Evolutionary conservation across 352 stramenopile species (phyloP).

Genomic region (Globisporangium viniferum): DNA sequence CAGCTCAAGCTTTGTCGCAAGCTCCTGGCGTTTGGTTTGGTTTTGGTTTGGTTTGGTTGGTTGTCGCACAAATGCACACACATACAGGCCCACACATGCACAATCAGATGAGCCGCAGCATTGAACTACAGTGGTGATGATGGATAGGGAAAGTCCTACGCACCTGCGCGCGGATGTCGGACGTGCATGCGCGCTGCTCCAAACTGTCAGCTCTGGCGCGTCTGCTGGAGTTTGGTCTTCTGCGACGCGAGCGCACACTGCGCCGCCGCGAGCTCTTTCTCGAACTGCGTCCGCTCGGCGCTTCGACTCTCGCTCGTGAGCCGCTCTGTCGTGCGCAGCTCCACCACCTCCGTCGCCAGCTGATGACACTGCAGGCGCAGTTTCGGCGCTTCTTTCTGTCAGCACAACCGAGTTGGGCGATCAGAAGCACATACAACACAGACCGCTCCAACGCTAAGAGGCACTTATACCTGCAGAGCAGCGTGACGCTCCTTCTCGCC

Average conservation of each 20-base stretch:
- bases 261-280: constrained; percentile 23
- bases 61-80: not conserved
- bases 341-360: constrained; percentile 22
- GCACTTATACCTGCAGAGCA: constrained; percentile 21
- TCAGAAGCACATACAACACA: not conserved
- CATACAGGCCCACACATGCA: not conserved
- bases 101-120: not conserved
- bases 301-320: constrained; percentile 25
- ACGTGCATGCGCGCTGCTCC: constrained; percentile 6
- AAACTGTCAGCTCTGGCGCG: not conserved
- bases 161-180: constrained; percentile 15
- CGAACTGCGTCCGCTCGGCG: constrained; percentile 25
- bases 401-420: constrained; percentile 5
- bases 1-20: constrained; percentile 14
- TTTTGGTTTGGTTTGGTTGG: not conserved
- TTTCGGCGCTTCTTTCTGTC: constrained; percentile 13
- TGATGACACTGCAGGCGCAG: constrained; percentile 21
- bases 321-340: constrained; percentile 24
- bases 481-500: constrained; percentile 15
- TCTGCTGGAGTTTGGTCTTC: constrained; percentile 10
- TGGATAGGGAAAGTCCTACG: not conserved
- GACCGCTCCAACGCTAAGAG: not conserved
- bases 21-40: constrained; percentile 1
- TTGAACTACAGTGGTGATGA: not conserved
- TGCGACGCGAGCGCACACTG: constrained; percentile 16